Evolutionary conservation across 441 rosid genomes (phyloP).

Genomic region (Gossypium trilobum): DNA sequence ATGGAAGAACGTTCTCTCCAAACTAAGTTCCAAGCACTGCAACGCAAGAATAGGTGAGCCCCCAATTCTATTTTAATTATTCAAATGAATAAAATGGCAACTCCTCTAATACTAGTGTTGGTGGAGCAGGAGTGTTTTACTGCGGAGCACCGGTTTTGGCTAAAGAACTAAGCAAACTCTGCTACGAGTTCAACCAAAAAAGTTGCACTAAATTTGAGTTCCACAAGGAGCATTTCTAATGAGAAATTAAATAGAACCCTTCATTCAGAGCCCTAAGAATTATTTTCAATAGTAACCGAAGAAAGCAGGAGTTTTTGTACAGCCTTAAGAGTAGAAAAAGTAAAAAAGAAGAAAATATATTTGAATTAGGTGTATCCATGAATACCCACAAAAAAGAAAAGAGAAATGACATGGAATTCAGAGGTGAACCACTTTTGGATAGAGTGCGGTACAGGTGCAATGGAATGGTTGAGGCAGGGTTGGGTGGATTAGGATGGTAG

Average conservation of each 20-base stretch:
- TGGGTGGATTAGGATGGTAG: conserved; percentile 1
- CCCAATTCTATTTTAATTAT: not conserved
- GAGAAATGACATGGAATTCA: not conserved
- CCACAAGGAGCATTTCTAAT: conserved; percentile 61
- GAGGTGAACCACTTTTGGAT: not conserved
- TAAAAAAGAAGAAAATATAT: not conserved
- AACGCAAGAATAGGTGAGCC: conserved; percentile 51
- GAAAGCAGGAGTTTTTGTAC: conserved; percentile 24
- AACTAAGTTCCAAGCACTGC: conserved; percentile 54
- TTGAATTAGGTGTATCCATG: not conserved
- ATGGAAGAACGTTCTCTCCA: conserved; percentile 56
- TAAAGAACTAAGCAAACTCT: conserved; percentile 56
- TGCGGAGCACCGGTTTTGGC: conserved; percentile 61
- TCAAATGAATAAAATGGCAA: not conserved
- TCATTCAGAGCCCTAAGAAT: not conserved
- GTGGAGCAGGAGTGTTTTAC: conserved; percentile 51
- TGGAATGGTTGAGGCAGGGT: not conserved
- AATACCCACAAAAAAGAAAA: not conserved
- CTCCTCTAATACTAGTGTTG: not conserved
- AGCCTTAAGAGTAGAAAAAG: conserved; percentile 7
- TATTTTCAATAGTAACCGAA: conserved; percentile 12
- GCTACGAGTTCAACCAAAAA: conserved; percentile 57
- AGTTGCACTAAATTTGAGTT: conserved; percentile 64
- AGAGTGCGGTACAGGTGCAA: conserved; percentile 27
- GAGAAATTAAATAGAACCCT: not conserved